These are phyloP conservation scores for Backusella westeae DNA, from an alignment of 192 early-diverging fungal genomes.

Conservation along the genomic window DNA sequence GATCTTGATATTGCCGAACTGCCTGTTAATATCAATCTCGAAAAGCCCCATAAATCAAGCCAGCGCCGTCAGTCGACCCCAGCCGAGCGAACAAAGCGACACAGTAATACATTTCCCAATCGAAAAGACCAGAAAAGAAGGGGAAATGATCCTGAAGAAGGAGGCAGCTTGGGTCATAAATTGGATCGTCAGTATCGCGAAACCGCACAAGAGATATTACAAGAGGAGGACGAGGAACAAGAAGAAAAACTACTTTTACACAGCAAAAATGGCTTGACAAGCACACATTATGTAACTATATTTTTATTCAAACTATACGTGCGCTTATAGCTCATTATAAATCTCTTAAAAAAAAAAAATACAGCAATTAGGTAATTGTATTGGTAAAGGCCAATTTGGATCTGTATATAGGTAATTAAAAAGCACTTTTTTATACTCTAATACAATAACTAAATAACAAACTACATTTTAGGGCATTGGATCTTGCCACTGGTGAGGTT, in stretches of 20 bases:
- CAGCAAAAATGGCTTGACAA: slow-evolving; percentile 39
- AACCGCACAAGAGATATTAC: slow-evolving; percentile 14
- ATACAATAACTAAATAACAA: too few relatives aligned
- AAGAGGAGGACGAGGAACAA: slow-evolving; percentile 15
- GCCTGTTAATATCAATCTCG: not conserved
- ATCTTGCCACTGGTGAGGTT: slow-evolving; percentile 78
- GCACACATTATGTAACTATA: slow-evolving; percentile 47
- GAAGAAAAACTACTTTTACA: slow-evolving; percentile 26
- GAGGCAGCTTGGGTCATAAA: slow-evolving; percentile 15
- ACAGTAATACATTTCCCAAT: slow-evolving; percentile 19
- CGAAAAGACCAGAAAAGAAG: not conserved
- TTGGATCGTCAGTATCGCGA: slow-evolving; percentile 18
- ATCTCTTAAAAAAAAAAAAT: slow-evolving; percentile 22
- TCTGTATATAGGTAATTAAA: slow-evolving; percentile 68
- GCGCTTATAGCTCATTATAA: slow-evolving; percentile 45
- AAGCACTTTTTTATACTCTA: too few relatives aligned
- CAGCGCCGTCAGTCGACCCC: slow-evolving; percentile 3
- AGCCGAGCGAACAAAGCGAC: slow-evolving; percentile 1
- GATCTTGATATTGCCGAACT: not conserved
- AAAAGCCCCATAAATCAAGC: not conserved
- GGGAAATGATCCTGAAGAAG: not conserved
- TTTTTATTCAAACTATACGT: slow-evolving; percentile 35
- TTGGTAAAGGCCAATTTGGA: slow-evolving; percentile 89
- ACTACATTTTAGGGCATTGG: slow-evolving; percentile 56
- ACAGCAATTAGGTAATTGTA: slow-evolving; percentile 84